A percentile compares a stretch with the other conserved stretches of the same genome.
These are phyloP conservation scores for Pseudozyma sp. DNA, from an alignment of 1,284 basidiomycete genomes.

Conservation along the genomic window DNA sequence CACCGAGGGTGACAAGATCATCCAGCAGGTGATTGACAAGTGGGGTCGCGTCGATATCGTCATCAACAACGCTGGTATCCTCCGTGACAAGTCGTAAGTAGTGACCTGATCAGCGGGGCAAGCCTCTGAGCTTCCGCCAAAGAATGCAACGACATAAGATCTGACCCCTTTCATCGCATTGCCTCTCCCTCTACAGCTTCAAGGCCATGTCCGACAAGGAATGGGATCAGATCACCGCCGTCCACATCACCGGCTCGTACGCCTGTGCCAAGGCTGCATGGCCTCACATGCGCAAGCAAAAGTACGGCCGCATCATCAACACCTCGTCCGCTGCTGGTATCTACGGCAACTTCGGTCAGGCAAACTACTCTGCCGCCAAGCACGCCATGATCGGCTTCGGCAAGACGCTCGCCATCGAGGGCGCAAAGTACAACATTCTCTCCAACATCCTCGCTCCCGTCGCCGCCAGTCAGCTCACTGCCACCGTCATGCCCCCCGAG, in stretches of 20 bases:
- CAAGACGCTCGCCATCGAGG: conserved; percentile 86
- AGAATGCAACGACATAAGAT: neutral
- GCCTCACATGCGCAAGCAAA: conserved; percentile 92
- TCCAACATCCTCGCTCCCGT: conserved; percentile 90
- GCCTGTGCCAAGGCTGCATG: conserved; percentile 96
- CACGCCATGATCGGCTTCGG: conserved; percentile 75
- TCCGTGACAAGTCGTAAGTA: conserved; percentile 74
- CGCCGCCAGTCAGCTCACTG: conserved; percentile 93
- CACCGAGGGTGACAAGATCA: conserved; percentile 86
- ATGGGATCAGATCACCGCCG: conserved; percentile 75
- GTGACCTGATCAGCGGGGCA: too few species aligned
- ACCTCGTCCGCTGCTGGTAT: conserved; percentile 69
- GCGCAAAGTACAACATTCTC: conserved; percentile 91
- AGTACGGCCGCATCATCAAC: conserved; percentile 70
- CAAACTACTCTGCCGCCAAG: conserved; percentile 77
- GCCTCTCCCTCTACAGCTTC: conserved; percentile 59
- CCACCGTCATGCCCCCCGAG: conserved; percentile 95
- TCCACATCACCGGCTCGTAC: conserved; percentile 95
- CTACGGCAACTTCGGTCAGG: conserved; percentile 93
- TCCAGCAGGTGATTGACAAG: conserved; percentile 85
- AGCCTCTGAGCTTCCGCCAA: neutral
- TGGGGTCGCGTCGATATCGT: conserved; percentile 79
- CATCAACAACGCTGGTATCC: conserved; percentile 96
- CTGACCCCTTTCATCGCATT: conserved; percentile 1
- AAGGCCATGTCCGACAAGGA: conserved; percentile 70